These are phyloP conservation scores for Spathaspora arborariae DNA, from an alignment of 805 yeast genomes.

Conservation along the genomic window DNA sequence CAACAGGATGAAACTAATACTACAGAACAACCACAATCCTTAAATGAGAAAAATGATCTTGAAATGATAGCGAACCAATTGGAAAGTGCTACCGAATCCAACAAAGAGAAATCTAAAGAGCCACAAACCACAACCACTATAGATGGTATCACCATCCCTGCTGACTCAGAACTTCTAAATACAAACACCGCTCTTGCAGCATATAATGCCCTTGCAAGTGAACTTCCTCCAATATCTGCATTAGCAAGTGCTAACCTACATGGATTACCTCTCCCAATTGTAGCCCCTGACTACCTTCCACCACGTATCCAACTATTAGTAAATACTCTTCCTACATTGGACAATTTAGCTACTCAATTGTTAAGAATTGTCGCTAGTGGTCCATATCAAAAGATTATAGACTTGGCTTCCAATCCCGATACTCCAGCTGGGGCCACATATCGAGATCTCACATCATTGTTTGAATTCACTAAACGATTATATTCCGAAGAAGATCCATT, in stretches of 20 bases:
- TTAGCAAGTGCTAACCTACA: slow-evolving; percentile 49
- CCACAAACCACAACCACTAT: neutral
- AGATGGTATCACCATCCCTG: slow-evolving; percentile 24
- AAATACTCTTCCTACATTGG: slow-evolving; percentile 71
- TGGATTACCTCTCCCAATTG: slow-evolving; percentile 55
- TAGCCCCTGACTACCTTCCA: slow-evolving; percentile 54
- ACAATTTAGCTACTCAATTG: slow-evolving; percentile 78
- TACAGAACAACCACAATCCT: neutral
- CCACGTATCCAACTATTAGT: slow-evolving; percentile 61
- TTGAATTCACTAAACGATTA: slow-evolving; percentile 70
- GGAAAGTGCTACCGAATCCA: slow-evolving; percentile 26
- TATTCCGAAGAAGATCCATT: slow-evolving; percentile 73
- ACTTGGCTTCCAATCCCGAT: slow-evolving; percentile 61
- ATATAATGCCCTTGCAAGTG: slow-evolving; percentile 38
- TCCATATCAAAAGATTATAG: slow-evolving; percentile 72
- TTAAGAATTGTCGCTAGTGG: slow-evolving; percentile 67
- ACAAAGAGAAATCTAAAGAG: slow-evolving; percentile 4
- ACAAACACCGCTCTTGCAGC: slow-evolving; percentile 40
- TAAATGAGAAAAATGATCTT: slow-evolving; percentile 22
- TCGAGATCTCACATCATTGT: slow-evolving; percentile 65
- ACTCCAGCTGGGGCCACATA: slow-evolving; percentile 65
- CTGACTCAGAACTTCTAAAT: slow-evolving; percentile 39
- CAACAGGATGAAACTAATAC: neutral
- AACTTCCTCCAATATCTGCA: slow-evolving; percentile 31
- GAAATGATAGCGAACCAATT: slow-evolving; percentile 31